phyloP scores from a whole-genome alignment of 2,329 filamentous ascomycete genomes.

The Fusarium sulawesiense region DNA sequence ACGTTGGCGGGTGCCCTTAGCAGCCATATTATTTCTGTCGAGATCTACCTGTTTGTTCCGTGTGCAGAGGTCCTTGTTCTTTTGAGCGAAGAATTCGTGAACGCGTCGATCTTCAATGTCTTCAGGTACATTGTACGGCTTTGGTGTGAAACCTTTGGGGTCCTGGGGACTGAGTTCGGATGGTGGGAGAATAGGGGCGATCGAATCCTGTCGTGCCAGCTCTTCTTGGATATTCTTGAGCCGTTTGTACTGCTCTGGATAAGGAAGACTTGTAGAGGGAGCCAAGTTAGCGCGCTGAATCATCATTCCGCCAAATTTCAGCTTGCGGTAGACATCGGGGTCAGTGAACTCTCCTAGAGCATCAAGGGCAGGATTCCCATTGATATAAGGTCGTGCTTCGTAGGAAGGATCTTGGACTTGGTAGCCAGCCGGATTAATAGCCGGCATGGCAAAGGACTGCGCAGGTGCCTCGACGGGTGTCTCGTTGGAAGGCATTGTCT shows the following conservation, averaged over 20 bases:
- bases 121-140: conserved; percentile 21
- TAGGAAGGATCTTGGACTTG: not conserved
- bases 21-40: conserved; percentile 53
- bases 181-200: conserved; percentile 47
- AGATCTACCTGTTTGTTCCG: conserved; percentile 48
- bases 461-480: too few species aligned
- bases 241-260: conserved; percentile 10
- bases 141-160: not conserved
- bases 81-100: conserved; percentile 8
- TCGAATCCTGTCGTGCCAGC: conserved; percentile 22
- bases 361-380: not conserved
- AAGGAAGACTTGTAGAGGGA: not conserved
- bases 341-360: not conserved
- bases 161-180: conserved; percentile 36
- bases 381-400: not conserved
- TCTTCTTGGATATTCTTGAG: conserved; percentile 37
- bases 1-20: conserved; percentile 51
- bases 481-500: not conserved
- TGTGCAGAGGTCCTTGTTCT: conserved; percentile 23
- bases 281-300: not conserved
- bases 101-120: conserved; percentile 7
- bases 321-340: not conserved
- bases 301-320: not conserved
- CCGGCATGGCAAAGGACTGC: not conserved
- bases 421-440: not conserved